Evolutionary conservation across 805 yeast species (phyloP).

Genomic region (Sungouiozyma intestinalis): DNA sequence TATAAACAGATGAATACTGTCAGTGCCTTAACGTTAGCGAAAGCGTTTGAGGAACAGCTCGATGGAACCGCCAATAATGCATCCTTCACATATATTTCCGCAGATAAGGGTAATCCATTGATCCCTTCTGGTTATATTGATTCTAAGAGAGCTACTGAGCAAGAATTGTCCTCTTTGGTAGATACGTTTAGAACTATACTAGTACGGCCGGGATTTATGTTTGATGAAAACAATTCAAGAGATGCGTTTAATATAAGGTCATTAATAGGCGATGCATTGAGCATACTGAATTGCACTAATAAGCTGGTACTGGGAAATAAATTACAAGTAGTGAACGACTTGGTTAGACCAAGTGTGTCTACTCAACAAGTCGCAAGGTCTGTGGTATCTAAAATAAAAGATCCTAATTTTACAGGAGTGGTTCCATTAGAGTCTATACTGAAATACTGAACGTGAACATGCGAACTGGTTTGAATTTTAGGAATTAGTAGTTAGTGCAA

Average conservation of each 20-base stretch:
- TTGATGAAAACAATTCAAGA: constrained; percentile 35
- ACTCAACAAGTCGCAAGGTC: constrained; percentile 60
- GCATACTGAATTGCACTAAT: constrained; percentile 35
- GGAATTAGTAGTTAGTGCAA: too few relatives aligned
- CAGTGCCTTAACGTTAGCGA: constrained; percentile 57
- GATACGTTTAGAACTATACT: constrained; percentile 45
- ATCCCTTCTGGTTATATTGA: constrained; percentile 62
- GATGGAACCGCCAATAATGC: constrained; percentile 18
- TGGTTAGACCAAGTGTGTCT: constrained; percentile 52
- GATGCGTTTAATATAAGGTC: constrained; percentile 17
- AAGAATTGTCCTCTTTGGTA: constrained; percentile 36
- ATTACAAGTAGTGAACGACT: constrained; percentile 33
- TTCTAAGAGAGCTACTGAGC: constrained; percentile 72
- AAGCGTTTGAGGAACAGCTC: constrained; percentile 32
- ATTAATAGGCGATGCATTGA: constrained; percentile 23
- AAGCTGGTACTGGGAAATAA: constrained; percentile 31
- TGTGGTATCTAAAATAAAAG: constrained; percentile 44
- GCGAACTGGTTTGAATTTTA: too few relatives aligned
- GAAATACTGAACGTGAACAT: too few relatives aligned
- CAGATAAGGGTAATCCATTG: constrained; percentile 60
- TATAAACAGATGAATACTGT: constrained; percentile 60
- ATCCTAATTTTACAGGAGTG: constrained; percentile 43
- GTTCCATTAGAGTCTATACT: constrained; percentile 36
- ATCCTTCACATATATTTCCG: constrained; percentile 68
- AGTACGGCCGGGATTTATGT: constrained; percentile 79